These are phyloP conservation scores for Moesziomyces globuligerus DNA, from an alignment of 1,284 basidiomycete genomes.

Conservation along the genomic window DNA sequence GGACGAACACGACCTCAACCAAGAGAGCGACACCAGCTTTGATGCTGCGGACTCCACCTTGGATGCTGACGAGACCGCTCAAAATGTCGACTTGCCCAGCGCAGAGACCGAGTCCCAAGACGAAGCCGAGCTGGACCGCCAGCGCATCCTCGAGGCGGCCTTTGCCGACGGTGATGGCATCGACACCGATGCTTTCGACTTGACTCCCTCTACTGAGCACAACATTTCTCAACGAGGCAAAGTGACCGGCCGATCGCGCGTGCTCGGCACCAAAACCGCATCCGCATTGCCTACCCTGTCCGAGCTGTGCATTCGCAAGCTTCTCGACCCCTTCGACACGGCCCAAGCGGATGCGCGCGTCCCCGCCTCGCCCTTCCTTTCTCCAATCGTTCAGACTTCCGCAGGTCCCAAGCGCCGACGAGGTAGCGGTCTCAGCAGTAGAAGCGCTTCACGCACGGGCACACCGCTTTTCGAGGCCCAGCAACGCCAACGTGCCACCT, in stretches of 20 bases:
- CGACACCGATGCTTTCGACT: slow-evolving; percentile 17
- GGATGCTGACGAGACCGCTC: slow-evolving; percentile 11
- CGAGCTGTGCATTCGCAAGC: slow-evolving; percentile 58
- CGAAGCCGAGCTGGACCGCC: slow-evolving; percentile 29
- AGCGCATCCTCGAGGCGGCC: slow-evolving; percentile 46
- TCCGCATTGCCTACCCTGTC: slow-evolving; percentile 37
- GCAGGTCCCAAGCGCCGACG: slow-evolving; percentile 24
- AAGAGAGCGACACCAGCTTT: slow-evolving; percentile 13
- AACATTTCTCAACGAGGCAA: slow-evolving; percentile 6
- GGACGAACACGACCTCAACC: slow-evolving; percentile 3
- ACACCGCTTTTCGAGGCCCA: slow-evolving; percentile 34
- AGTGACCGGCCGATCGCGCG: slow-evolving; percentile 36
- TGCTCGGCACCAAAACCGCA: slow-evolving; percentile 35
- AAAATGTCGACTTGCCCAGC: neutral
- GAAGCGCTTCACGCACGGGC: slow-evolving; percentile 18
- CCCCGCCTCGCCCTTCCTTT: slow-evolving; percentile 35
- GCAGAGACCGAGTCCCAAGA: slow-evolving; percentile 1
- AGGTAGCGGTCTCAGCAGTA: slow-evolving; percentile 18
- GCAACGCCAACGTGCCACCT: slow-evolving; percentile 12
- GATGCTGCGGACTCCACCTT: slow-evolving; percentile 18
- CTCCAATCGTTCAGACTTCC: slow-evolving; percentile 28
- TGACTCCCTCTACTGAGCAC: slow-evolving; percentile 23
- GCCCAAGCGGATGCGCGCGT: slow-evolving; percentile 23
- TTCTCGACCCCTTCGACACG: slow-evolving; percentile 47
- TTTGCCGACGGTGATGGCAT: slow-evolving; percentile 37